phyloP scores from a whole-genome alignment of 2,329 filamentous ascomycete species.

The Corynespora cassiicola region DNA sequence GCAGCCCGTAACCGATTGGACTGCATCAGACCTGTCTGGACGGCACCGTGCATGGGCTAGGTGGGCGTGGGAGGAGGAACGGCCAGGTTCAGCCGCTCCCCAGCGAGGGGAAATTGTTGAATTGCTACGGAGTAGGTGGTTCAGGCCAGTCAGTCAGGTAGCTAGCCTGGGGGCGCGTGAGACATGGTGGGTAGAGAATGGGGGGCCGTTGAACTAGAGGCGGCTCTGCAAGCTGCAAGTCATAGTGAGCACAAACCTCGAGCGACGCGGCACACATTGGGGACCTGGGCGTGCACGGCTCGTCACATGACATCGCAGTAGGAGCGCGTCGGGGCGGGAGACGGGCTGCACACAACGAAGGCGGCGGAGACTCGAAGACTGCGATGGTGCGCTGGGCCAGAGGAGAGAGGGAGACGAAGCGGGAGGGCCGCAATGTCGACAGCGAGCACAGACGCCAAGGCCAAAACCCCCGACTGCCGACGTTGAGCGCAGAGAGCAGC shows the following conservation, averaged over 20 bases:
- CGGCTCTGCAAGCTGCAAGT: conserved; percentile 9
- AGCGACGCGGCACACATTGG: neutral
- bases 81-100: no score
- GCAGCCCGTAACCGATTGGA: no score
- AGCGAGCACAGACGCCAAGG: conserved; percentile 3
- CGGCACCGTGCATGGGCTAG: no score
- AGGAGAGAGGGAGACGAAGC: neutral
- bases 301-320: conserved; percentile 4
- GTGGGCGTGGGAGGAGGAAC: no score
- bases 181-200: no score
- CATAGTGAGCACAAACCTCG: conserved; percentile 6
- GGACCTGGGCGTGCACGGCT: neutral
- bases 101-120: no score
- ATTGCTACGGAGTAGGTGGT: no score
- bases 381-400: neutral
- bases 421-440: conserved; percentile 2
- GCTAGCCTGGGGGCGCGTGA: no score
- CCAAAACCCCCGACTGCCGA: conserved; percentile 12
- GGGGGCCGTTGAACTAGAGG: neutral
- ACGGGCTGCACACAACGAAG: neutral
- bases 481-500: conserved; percentile 4
- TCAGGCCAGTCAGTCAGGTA: no score
- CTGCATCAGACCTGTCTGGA: no score
- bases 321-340: no score
- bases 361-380: neutral